Conservation (phyloP, 352 stramenopile species). For the Phytopythium boreale region DNA sequence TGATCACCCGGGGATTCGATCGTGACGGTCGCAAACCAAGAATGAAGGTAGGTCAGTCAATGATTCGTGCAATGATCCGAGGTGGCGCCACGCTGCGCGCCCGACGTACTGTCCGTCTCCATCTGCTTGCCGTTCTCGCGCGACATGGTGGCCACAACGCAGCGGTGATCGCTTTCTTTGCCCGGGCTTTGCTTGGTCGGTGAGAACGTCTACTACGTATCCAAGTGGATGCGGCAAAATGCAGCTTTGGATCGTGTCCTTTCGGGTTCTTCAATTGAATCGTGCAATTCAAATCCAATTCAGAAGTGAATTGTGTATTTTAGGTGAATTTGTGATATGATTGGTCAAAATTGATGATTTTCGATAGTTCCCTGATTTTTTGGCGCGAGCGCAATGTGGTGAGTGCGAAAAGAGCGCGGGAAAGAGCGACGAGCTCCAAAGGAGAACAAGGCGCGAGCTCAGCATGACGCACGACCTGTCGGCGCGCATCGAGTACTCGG, state of each 20-base stretch:
- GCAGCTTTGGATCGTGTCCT: background rate
- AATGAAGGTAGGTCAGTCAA: background rate
- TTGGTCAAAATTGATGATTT: conserved; percentile 6
- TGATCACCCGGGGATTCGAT: conserved; percentile 11
- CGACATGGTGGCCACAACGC: conserved; percentile 22
- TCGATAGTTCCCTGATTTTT: background rate
- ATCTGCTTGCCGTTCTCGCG: conserved; percentile 76
- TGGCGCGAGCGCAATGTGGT: background rate
- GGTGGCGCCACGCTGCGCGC: background rate
- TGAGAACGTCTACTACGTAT: background rate
- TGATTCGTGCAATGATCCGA: background rate
- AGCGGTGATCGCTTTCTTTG: background rate
- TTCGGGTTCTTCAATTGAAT: background rate
- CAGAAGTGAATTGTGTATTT: conserved; percentile 1
- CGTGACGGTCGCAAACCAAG: background rate
- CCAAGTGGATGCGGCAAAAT: background rate
- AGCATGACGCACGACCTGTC: conserved; percentile 83
- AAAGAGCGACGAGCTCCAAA: conserved; percentile 7
- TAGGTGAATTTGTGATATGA: background rate
- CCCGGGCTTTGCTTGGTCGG: background rate
- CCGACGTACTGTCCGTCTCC: conserved; percentile 72
- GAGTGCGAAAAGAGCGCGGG: conserved; percentile 7
- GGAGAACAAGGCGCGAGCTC: background rate
- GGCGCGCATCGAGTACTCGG: conserved; percentile 93
- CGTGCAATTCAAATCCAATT: background rate